A percentile compares a stretch with the other conserved stretches of the same genome.
Conservation (phyloP, 805 yeast species). For the Metschnikowia anglica region DNA sequence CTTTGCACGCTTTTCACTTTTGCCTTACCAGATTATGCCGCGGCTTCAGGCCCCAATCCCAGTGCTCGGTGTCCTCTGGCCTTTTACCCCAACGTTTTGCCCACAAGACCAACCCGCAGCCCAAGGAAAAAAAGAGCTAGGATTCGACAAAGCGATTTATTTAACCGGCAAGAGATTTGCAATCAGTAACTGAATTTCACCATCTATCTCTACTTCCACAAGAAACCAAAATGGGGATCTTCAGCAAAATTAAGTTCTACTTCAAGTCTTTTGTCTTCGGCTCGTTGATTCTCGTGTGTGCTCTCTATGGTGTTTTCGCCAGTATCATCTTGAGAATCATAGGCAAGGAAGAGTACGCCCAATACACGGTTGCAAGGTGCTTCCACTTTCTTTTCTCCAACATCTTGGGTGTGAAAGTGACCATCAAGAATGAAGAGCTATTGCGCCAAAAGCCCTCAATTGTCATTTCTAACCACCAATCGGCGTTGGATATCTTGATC, state of each 20-base stretch:
- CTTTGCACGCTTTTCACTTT: no score
- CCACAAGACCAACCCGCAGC: conserved; percentile 7
- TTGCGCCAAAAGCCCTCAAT: conserved; percentile 64
- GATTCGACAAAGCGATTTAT: conserved; percentile 1
- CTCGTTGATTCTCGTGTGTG: conserved; percentile 54
- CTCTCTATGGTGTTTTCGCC: conserved; percentile 74
- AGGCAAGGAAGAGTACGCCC: conserved; percentile 79
- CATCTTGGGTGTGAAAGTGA: conserved; percentile 67
- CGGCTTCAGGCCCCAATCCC: background rate
- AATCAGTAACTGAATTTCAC: background rate
- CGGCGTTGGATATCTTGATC: conserved; percentile 78
- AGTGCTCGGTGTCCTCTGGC: background rate
- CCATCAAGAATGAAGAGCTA: conserved; percentile 49
- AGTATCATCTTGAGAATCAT: conserved; percentile 63
- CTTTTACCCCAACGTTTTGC: background rate
- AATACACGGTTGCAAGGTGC: conserved; percentile 85
- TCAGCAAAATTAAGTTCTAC: conserved; percentile 45
- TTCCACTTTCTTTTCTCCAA: conserved; percentile 63
- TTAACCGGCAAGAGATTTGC: background rate
- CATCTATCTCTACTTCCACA: background rate
- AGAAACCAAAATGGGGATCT: conserved; percentile 17
- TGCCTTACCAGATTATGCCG: background rate
- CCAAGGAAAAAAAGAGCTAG: conserved; percentile 5
- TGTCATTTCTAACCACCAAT: conserved; percentile 85
- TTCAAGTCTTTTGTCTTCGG: conserved; percentile 53